Evolutionary conservation across 2,329 filamentous ascomycete genomes (phyloP).

Genomic region (Hortaea werneckii): DNA sequence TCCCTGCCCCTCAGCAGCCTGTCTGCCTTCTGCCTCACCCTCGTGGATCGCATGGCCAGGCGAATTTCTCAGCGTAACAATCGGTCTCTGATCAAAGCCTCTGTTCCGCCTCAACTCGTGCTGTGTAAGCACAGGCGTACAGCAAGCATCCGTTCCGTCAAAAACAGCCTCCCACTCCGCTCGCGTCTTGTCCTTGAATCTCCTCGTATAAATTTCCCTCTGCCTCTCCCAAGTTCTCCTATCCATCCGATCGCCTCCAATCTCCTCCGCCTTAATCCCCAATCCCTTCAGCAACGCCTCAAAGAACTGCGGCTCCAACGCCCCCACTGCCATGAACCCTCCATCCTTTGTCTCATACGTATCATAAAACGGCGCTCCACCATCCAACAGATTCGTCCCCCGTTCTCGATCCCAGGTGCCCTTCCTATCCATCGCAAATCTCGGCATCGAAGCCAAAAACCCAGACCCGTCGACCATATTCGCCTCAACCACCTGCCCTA

Average conservation of each 20-base stretch:
- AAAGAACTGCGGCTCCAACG: conserved; percentile 83
- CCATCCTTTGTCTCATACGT: conserved; percentile 78
- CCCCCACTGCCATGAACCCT: conserved; percentile 73
- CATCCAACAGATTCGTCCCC: conserved; percentile 71
- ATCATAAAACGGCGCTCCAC: conserved; percentile 79
- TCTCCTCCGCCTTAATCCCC: conserved; percentile 39
- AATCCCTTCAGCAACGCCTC: conserved; percentile 56
- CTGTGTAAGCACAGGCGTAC: conserved; percentile 75
- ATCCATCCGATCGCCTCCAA: conserved; percentile 45
- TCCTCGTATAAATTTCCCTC: conserved; percentile 46
- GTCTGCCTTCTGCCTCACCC: conserved; percentile 30
- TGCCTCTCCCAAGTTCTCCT: conserved; percentile 58
- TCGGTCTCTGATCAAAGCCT: conserved; percentile 59
- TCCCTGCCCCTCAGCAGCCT: conserved; percentile 49
- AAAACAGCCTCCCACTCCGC: conserved; percentile 77
- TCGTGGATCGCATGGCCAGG: conserved; percentile 56
- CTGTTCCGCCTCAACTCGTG: conserved; percentile 52
- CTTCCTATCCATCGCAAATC: conserved; percentile 52
- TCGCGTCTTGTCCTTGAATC: conserved; percentile 61
- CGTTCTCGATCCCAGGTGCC: conserved; percentile 53
- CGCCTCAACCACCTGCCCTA: conserved; percentile 81
- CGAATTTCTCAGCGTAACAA: conserved; percentile 58
- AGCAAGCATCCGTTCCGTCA: conserved; percentile 85
- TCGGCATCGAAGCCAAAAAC: conserved; percentile 68
- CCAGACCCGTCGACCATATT: conserved; percentile 92